Base-by-base conservation (phyloP, 306 rosid genomes). In the Vigna trinervia region DNA sequence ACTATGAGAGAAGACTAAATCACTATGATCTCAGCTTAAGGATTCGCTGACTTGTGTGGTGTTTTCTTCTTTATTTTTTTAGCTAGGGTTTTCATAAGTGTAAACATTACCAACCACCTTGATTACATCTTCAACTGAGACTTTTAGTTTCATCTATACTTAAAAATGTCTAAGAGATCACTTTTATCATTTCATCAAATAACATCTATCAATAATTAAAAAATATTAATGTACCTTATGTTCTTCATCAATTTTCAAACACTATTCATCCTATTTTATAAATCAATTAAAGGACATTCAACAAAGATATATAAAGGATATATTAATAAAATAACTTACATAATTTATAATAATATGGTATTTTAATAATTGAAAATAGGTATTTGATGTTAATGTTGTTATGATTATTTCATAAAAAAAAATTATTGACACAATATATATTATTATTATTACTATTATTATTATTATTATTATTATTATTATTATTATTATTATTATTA, bases 11-110 rank as follows among this genome's bases (percentile, higher is more conserved):
- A 34, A 72, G 61, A 65, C 70, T 15, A 80, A 84, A 82, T 84
- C 87, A 17, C 3, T n/a, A 47, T 76, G 89, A 86, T 72, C 87
- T 81, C 88, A 85, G 20, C 81, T 22, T 52, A 80, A 50, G 79
- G 90, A 89, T 89, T 87, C 82, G 75, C 85, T 64, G 79, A 85
- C 45, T 34, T 61, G 4, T 60, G 30, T 28, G 65, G 1, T 59
- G n/a, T 12, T 58, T 38, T 38, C n/a, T 2, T 63, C 45, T 7
- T 32, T 8, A 13, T 61, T 61, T 41, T 17, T 12, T 20, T 41
- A 2, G 26, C 19, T 5, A 66, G 13, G 20, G 11, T 43, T 66
- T 66, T 66, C 28, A 63, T 36, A 15, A 3, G 3, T 62, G 14
- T 3, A 43, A 12, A 26, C 51, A 65, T 38, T 38, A 39, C 41